Evolutionary conservation across 108 stramenopile genomes (phyloP).

Genomic region (Skeletonema marinoi): DNA sequence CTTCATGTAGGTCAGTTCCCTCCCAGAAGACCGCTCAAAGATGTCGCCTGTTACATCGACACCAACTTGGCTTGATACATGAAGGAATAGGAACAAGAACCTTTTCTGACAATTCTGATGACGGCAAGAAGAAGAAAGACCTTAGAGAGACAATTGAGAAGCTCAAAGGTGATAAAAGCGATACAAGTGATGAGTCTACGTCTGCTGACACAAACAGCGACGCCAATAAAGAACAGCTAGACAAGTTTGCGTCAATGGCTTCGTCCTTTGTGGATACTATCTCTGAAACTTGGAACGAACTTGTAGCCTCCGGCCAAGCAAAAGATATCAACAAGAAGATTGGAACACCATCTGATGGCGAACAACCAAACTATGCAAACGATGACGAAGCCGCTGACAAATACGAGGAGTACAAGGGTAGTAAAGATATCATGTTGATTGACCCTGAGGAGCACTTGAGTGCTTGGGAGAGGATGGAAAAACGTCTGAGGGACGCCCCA

Average conservation of each 20-base stretch:
- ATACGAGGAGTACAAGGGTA: constrained; percentile 81
- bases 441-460: constrained; percentile 88
- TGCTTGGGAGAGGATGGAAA: constrained; percentile 95
- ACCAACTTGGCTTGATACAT: neutral
- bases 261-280: constrained; percentile 58
- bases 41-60: neutral
- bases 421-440: constrained; percentile 89
- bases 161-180: constrained; percentile 21
- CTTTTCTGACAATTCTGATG: constrained; percentile 4
- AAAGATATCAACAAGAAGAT: constrained; percentile 87
- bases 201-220: neutral
- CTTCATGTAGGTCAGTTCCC: neutral
- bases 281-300: constrained; percentile 78
- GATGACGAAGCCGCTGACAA: constrained; percentile 63
- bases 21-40: neutral
- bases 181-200: neutral
- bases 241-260: constrained; percentile 12
- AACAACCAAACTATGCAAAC: constrained; percentile 37
- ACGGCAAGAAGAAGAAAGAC: constrained; percentile 32
- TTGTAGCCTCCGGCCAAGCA: constrained; percentile 70
- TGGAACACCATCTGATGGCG: constrained; percentile 55
- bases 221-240: constrained; percentile 19
- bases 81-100: neutral
- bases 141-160: constrained; percentile 48
- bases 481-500: constrained; percentile 89